Base-by-base conservation (phyloP, 1,139 yeast genomes). In the Meyerozyma elateridarum region DNA sequence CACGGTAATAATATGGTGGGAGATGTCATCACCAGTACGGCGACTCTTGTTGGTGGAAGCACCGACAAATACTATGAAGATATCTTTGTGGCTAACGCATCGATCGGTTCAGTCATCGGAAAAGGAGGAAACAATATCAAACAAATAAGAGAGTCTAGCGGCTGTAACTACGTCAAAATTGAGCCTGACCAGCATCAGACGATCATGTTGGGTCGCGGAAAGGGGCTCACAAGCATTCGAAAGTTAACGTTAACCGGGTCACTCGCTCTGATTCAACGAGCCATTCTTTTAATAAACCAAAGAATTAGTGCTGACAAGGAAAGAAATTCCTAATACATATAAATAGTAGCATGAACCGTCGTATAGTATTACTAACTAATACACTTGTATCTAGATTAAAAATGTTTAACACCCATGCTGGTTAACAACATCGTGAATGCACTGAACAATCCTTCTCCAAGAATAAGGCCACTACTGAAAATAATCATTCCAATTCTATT, bases 401-500 rank as follows among this genome's bases (percentile, higher is more conserved):
- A 59, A 49, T 70, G 76, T 11, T 61, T 61, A 6, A 73, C 73
- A 1, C 69, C 67, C 38, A 85, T 48, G 44, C 85, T 75, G 1
- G 95, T 81, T 48, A 88, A 63, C 2, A 83, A 47, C 89, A 91
- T 81, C 20, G 85, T 82, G 22, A 85, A 64, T 13, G 84, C 85
- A 51, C 96, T 85, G 42, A 87, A 75, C 31, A 89, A 64, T 1
- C 98, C 97, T 56, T 91, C 98, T 11, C 98, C 98, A 22, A 91
- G 63, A 2, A 91, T 95, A 41, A 91, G 64, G 0, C 98, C 98
- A 48, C 94, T 82, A 46, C 96, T 85, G 44, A 85, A 78, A 15
- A 91, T 88, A 40, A 89, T 85, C 77, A 87, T 71, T 30, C 70
- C 70, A 1, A 89, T 84, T 39, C 70, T 72, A 9, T 72, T 70